phyloP scores from a whole-genome alignment of 1,284 basidiomycete species.

The Tetrapyrgos nigripes region DNA sequence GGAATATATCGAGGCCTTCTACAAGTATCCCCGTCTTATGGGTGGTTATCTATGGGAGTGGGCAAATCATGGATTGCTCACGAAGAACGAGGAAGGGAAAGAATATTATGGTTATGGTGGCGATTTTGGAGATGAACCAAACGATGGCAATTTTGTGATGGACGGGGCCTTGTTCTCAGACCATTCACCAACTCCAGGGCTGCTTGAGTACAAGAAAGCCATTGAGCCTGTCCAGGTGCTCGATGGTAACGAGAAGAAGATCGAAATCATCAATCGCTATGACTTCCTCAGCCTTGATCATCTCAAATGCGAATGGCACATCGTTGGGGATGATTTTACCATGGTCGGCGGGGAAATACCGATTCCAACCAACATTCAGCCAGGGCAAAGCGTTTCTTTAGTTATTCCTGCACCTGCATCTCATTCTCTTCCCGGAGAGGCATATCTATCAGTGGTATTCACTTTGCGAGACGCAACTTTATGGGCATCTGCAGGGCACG shows the following conservation, averaged over 20 bases:
- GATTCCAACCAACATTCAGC: slow-evolving; percentile 7
- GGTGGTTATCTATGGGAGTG: slow-evolving; percentile 18
- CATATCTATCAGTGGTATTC: slow-evolving; percentile 9
- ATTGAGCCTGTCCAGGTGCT: slow-evolving; percentile 15
- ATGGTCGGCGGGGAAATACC: neutral
- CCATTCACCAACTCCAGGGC: slow-evolving; percentile 12
- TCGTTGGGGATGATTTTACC: slow-evolving; percentile 5
- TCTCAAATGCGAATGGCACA: slow-evolving; percentile 9
- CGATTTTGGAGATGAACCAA: slow-evolving; percentile 15
- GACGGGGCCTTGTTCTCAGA: slow-evolving; percentile 15
- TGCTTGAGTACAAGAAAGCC: slow-evolving; percentile 17
- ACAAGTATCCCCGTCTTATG: slow-evolving; percentile 14
- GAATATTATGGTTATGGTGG: slow-evolving; percentile 18
- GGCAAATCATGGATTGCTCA: slow-evolving; percentile 15
- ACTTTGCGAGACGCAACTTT: neutral
- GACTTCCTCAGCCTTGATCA: slow-evolving; percentile 17
- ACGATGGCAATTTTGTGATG: slow-evolving; percentile 19
- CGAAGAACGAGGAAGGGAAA: slow-evolving; percentile 8
- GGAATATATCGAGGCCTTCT: slow-evolving; percentile 18
- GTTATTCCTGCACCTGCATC: neutral
- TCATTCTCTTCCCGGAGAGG: slow-evolving; percentile 5
- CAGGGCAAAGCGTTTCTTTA: slow-evolving; percentile 3
- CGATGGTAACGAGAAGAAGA: slow-evolving; percentile 4
- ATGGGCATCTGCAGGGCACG: slow-evolving; percentile 15
- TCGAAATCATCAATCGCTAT: slow-evolving; percentile 18